Percentiles rank a stretch among this genome's conserved stretches.
phyloP scores from a whole-genome alignment of 129 eudicot species.

The Daucus carota region DNA sequence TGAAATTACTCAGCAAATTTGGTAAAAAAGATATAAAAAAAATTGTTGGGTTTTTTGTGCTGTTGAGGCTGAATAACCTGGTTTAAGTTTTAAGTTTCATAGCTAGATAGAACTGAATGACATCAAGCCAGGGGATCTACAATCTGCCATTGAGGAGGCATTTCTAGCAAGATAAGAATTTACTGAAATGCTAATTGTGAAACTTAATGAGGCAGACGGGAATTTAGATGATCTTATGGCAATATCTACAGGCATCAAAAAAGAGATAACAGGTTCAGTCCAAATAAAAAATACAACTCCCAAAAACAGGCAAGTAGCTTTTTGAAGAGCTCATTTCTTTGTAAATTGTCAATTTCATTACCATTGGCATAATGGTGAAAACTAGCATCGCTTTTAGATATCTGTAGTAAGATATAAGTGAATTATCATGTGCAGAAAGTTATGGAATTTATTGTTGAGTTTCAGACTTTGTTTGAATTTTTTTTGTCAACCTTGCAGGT shows the following conservation, averaged over 20 bases:
- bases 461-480: background rate
- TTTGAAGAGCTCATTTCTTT: background rate
- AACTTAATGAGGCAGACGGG: conserved; percentile 86
- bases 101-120: conserved; percentile 73
- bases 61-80: conserved; percentile 9
- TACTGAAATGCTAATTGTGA: conserved; percentile 80
- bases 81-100: conserved; percentile 80
- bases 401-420: background rate
- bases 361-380: background rate
- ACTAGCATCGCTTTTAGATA: background rate
- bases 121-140: conserved; percentile 65
- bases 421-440: background rate
- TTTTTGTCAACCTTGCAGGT: background rate
- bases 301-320: conserved; percentile 45
- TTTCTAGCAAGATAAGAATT: conserved; percentile 85
- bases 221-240: conserved; percentile 57
- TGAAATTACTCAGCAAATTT: background rate
- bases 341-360: background rate
- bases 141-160: conserved; percentile 93
- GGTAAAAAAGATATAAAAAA: background rate
- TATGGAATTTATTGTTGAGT: background rate
- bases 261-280: conserved; percentile 41
- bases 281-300: conserved; percentile 36
- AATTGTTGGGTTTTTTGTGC: too few relatives aligned
- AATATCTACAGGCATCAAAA: conserved; percentile 46